phyloP scores from a whole-genome alignment of 2,329 filamentous ascomycete genomes.

The Calycina marina region DNA sequence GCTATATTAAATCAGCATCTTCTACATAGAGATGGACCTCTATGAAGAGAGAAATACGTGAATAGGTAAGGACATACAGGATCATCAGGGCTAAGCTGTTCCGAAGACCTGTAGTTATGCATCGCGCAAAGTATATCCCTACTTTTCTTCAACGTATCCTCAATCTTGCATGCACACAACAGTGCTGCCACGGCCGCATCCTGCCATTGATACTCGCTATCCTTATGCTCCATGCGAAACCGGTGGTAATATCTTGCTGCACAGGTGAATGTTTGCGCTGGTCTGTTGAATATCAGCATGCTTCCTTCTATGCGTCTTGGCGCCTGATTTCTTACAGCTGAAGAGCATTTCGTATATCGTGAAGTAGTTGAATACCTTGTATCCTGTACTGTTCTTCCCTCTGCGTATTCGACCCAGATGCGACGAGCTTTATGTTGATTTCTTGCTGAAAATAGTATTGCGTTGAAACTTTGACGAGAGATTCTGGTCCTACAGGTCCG shows the following conservation, averaged over 20 bases:
- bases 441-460: conserved; percentile 75
- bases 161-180: conserved; percentile 91
- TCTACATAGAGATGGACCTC: background rate
- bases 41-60: background rate
- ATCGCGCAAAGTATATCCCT: conserved; percentile 82
- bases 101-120: conserved; percentile 66
- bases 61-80: conserved; percentile 54
- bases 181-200: conserved; percentile 81
- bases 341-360: conserved; percentile 64
- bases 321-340: conserved; percentile 53
- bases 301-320: background rate
- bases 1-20: conserved; percentile 28
- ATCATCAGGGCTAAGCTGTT: conserved; percentile 66
- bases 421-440: conserved; percentile 57
- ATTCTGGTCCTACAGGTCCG: background rate
- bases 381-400: conserved; percentile 70
- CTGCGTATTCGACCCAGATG: conserved; percentile 56
- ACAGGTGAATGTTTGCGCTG: conserved; percentile 82
- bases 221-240: conserved; percentile 75
- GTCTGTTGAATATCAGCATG: conserved; percentile 33
- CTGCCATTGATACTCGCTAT: conserved; percentile 70
- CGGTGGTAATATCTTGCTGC: conserved; percentile 89
- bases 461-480: conserved; percentile 26
- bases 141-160: conserved; percentile 96
- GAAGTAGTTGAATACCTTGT: conserved; percentile 79